Percentiles rank a stretch among this genome's conserved stretches.
phyloP scores from a whole-genome alignment of 805 yeast species.

The Spathaspora gorwiae region DNA sequence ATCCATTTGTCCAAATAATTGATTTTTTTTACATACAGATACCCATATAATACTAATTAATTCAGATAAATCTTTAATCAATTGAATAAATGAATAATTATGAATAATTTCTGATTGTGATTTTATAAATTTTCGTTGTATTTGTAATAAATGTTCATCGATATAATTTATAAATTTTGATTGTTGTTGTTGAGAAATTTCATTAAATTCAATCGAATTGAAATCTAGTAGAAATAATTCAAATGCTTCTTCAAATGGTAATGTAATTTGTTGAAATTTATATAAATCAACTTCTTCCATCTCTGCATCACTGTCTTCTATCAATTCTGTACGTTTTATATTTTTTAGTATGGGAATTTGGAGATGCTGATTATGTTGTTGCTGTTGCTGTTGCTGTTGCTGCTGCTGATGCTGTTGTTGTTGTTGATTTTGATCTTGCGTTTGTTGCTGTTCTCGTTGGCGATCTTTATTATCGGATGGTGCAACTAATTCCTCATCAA shows the following conservation, averaged over 20 bases:
- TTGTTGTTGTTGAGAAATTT: conserved; percentile 23
- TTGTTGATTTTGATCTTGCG: not conserved
- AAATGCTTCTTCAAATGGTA: conserved; percentile 28
- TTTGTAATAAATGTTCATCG: conserved; percentile 29
- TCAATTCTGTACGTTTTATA: not conserved
- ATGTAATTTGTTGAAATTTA: conserved; percentile 13
- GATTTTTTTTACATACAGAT: conserved; percentile 20
- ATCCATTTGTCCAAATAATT: conserved; percentile 31
- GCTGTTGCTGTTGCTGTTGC: not conserved
- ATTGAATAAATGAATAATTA: conserved; percentile 19
- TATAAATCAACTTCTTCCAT: conserved; percentile 6
- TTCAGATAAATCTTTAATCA: conserved; percentile 21
- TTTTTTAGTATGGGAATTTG: not conserved
- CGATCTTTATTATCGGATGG: not conserved
- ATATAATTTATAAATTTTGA: conserved; percentile 32
- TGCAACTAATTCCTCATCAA: conserved; percentile 8
- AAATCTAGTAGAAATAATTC: conserved; percentile 12
- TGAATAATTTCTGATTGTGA: conserved; percentile 26
- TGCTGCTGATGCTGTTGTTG: not conserved
- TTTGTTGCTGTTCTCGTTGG: not conserved
- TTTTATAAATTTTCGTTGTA: conserved; percentile 34
- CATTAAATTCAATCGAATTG: not conserved
- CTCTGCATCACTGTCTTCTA: conserved; percentile 1
- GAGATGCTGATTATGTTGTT: not conserved
- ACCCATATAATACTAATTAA: conserved; percentile 30